phyloP scores from a whole-genome alignment of 495 filamentous ascomycete genomes.

The Penicillium flavigenum region DNA sequence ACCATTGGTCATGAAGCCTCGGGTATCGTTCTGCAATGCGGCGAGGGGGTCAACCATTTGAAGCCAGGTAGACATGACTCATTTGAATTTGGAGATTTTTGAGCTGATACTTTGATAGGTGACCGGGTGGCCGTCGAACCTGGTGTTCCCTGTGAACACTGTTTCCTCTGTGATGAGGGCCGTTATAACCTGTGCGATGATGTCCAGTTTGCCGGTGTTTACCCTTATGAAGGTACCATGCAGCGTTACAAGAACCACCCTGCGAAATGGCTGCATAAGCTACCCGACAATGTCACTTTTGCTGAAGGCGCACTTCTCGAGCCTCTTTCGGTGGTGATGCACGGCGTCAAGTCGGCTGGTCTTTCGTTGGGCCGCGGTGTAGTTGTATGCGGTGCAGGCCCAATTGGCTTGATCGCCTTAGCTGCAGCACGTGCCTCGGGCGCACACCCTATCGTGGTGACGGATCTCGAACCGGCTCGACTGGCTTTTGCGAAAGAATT shows the following conservation, averaged over 20 bases:
- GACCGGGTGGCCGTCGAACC: conserved; percentile 76
- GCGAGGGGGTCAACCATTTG: conserved; percentile 42
- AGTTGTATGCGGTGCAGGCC: conserved; percentile 73
- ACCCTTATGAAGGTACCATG: conserved; percentile 57
- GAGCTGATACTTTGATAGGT: conserved; percentile 35
- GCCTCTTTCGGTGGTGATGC: conserved; percentile 73
- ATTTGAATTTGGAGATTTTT: neutral
- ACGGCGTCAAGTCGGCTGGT: conserved; percentile 58
- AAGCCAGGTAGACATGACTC: conserved; percentile 28
- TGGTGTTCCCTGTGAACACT: conserved; percentile 66
- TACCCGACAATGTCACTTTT: conserved; percentile 61
- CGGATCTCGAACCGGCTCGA: conserved; percentile 56
- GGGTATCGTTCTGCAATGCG: conserved; percentile 64
- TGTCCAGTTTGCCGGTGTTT: conserved; percentile 66
- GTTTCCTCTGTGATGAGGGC: conserved; percentile 61
- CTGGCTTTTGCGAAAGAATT: conserved; percentile 60
- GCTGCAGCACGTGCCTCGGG: conserved; percentile 59
- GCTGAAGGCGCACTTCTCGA: conserved; percentile 72
- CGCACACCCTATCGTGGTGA: conserved; percentile 63
- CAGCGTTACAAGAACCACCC: conserved; percentile 65
- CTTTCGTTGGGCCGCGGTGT: conserved; percentile 54
- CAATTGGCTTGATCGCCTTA: conserved; percentile 69
- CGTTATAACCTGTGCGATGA: conserved; percentile 77
- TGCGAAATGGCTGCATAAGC: conserved; percentile 56
- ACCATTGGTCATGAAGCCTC: conserved; percentile 80